Conservation (phyloP, 306 rosid species). For the Begonia peltatifolia region DNA sequence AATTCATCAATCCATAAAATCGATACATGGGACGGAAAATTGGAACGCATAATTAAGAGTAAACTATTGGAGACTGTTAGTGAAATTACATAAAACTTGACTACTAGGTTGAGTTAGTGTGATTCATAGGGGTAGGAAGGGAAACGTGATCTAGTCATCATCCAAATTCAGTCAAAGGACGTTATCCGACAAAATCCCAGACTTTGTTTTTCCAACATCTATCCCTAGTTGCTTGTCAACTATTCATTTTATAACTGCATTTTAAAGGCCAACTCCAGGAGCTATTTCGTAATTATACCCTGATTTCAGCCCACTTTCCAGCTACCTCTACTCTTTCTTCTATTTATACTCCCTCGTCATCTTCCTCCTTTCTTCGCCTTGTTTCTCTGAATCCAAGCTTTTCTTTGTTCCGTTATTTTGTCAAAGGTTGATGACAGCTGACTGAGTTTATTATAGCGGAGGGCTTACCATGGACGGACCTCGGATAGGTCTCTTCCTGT, state of each 20-base stretch:
- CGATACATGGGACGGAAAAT: too few species aligned
- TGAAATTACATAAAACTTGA: too few species aligned
- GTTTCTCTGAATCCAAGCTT: conserved; percentile 10
- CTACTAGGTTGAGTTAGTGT: too few species aligned
- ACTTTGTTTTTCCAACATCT: conserved; percentile 51
- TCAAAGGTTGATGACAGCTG: too few species aligned
- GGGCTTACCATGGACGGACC: too few species aligned
- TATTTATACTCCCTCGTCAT: neutral
- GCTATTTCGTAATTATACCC: conserved; percentile 38
- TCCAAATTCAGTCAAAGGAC: conserved; percentile 21
- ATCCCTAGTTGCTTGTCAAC: conserved; percentile 60
- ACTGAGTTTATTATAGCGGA: too few species aligned
- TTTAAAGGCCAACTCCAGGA: conserved; percentile 41
- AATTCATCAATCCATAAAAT: too few species aligned
- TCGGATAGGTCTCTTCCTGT: conserved; percentile 1
- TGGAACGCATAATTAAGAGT: too few species aligned
- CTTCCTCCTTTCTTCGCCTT: conserved; percentile 12
- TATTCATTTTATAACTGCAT: conserved; percentile 40
- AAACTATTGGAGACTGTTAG: too few species aligned
- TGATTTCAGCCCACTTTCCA: conserved; percentile 15
- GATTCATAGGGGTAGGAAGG: too few species aligned
- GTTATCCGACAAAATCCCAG: conserved; percentile 67
- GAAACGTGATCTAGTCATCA: conserved; percentile 10
- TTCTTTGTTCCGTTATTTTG: neutral
- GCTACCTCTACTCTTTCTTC: neutral